Percentiles rank a stretch among this genome's conserved stretches.
Evolutionary conservation across 192 early-diverging fungal genomes (phyloP).

Genomic region (Linderina pennispora): DNA sequence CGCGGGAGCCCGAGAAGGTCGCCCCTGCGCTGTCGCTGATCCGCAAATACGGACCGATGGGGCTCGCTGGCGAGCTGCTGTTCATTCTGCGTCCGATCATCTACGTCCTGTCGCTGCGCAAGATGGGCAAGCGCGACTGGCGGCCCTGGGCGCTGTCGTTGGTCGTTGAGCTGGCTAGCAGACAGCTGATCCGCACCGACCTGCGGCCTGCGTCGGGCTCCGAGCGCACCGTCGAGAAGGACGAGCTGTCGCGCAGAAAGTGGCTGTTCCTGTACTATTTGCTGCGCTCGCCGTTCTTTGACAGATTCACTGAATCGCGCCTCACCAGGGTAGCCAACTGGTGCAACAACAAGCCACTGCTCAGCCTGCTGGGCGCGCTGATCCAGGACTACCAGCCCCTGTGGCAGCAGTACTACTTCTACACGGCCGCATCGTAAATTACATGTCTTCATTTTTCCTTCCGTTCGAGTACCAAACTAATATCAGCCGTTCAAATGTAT

Average conservation of each 20-base stretch:
- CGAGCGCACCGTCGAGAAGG: slow-evolving; percentile 65
- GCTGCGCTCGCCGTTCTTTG: slow-evolving; percentile 81
- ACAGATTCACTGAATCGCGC: slow-evolving; percentile 59
- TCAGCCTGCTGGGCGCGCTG: slow-evolving; percentile 71
- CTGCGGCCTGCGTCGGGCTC: slow-evolving; percentile 11
- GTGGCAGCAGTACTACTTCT: slow-evolving; percentile 88
- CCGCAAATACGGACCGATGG: slow-evolving; percentile 44
- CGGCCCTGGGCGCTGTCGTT: slow-evolving; percentile 82
- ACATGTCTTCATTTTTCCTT: no score
- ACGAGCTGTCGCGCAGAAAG: slow-evolving; percentile 67
- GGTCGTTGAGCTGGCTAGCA: slow-evolving; percentile 57
- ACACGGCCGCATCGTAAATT: slow-evolving; percentile 59
- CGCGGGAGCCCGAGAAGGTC: slow-evolving; percentile 54
- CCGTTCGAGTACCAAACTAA: no score
- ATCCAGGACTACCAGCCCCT: slow-evolving; percentile 84
- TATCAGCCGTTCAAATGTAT: background rate
- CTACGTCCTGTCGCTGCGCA: slow-evolving; percentile 75
- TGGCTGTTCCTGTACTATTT: slow-evolving; percentile 77
- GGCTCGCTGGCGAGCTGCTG: slow-evolving; percentile 64
- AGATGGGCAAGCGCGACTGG: slow-evolving; percentile 69
- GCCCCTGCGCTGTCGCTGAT: slow-evolving; percentile 67
- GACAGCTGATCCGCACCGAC: slow-evolving; percentile 41
- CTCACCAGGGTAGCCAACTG: slow-evolving; percentile 59
- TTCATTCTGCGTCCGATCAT: slow-evolving; percentile 81
- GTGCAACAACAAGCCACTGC: slow-evolving; percentile 65